Evolutionary conservation across 2,329 filamentous ascomycete species (phyloP), one percentile per base, ranked within the genome.

Genomic region (Byssoonygena ceratinophila): DNA sequence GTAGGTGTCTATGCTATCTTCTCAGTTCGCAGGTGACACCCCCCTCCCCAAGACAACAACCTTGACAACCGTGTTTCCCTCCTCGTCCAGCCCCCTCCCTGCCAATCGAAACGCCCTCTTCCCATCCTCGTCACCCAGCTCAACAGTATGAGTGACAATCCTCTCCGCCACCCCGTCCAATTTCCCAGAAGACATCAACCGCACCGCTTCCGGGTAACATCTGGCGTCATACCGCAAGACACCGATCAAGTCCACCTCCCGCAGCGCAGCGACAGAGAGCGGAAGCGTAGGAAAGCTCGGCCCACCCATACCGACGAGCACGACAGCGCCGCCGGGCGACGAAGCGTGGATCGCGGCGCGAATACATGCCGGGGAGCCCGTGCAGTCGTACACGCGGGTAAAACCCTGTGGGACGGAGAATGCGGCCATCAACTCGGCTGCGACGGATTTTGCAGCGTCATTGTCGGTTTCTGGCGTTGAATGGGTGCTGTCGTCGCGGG

Each of bases 251-350:
- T 79, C 76, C 5, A 79, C 74, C 61, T 79, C 76, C 31, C 76
- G 71, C 55, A 78, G 58, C 27, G 76, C 75, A n/a, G 76, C 74
- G 1, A 74, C 74, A 5, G 74, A 75, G 59, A 78, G 70, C 2
- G 75, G 76, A 4, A 79, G 63, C 9, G 74, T 77, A 59, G 78
- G 75, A 18, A 76, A 68, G 4, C 48, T 32, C 2, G 76, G 75
- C 12, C 75, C 76, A 0, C 76, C 76, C 76, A 79, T 79, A 5
- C 76, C 76, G 37, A 79, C 75, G 65, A 78, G 75, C 47, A 78
- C 68, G 29, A 79, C 64, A 43, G 75, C 71, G 2, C 75, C 76
- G 11, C 76, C 76, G 0, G 76, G 71, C 0, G 64, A 59, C 3
- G 70, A 65, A 1, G 70, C 70, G 57, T 72, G 72, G 54, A 74